These are phyloP conservation scores for Talaromyces sp. DNA, from an alignment of 2,329 filamentous ascomycete genomes.

Conservation along the genomic window DNA sequence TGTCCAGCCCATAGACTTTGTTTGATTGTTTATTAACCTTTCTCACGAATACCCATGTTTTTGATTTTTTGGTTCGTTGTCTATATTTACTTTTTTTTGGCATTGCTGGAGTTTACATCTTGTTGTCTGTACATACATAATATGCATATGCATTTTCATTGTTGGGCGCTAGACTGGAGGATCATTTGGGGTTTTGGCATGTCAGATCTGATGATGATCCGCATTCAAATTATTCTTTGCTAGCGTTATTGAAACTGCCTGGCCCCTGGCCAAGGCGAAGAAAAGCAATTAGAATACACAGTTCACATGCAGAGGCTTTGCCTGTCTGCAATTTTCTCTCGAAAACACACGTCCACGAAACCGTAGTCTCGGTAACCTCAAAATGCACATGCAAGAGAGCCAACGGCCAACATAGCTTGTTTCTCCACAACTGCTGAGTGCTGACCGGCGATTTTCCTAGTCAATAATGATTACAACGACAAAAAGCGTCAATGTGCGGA, in stretches of 20 bases:
- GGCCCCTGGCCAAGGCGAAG: not conserved
- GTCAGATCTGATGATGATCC: not conserved
- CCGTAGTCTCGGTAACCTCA: not conserved
- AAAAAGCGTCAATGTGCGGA: not conserved
- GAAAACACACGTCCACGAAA: not conserved
- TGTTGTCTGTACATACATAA: not conserved
- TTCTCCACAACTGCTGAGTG: not conserved
- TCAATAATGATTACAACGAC: not conserved
- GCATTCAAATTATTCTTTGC: not conserved
- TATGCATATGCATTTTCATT: not conserved
- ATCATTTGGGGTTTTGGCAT: not conserved
- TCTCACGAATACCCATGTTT: not conserved
- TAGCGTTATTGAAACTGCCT: not conserved
- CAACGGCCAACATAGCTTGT: not conserved
- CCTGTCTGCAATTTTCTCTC: not conserved
- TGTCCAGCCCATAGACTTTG: slow-evolving; percentile 2
- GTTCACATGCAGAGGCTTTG: not conserved
- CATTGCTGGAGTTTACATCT: slow-evolving; percentile 5
- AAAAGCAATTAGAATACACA: not conserved
- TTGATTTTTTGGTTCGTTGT: not conserved
- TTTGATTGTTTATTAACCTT: not conserved
- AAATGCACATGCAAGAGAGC: not conserved
- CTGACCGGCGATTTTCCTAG: not conserved
- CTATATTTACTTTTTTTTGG: not conserved
- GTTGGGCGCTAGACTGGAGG: not conserved